Evolutionary conservation across 2,329 filamentous ascomycete genomes (phyloP).

Genomic region (Mollisiaceae sp.): DNA sequence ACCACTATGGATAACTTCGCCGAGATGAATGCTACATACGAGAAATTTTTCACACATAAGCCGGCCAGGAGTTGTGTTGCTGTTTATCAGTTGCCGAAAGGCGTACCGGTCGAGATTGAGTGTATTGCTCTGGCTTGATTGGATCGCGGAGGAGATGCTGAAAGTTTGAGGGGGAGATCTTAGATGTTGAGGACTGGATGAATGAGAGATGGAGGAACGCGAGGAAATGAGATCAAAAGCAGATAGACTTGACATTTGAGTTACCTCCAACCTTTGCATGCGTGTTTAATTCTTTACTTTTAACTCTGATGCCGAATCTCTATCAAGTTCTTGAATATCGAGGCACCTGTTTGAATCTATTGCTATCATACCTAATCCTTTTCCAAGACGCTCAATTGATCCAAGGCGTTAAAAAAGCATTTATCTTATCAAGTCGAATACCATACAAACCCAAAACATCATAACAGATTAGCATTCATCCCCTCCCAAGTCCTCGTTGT

Average conservation of each 20-base stretch:
- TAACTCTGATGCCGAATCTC: neutral
- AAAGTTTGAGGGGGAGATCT: neutral
- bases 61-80: conserved; percentile 91
- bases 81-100: conserved; percentile 87
- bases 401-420: too few relatives aligned
- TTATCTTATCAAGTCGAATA: too few relatives aligned
- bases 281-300: neutral
- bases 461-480: too few relatives aligned
- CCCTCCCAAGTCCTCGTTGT: too few relatives aligned
- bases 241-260: neutral
- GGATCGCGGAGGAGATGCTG: neutral
- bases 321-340: neutral
- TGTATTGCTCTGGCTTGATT: conserved; percentile 73
- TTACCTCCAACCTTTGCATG: neutral
- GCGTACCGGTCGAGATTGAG: conserved; percentile 90
- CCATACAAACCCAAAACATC: too few relatives aligned
- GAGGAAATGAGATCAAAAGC: neutral
- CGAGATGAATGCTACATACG: conserved; percentile 60
- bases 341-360: neutral
- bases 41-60: conserved; percentile 75
- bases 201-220: neutral
- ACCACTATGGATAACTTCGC: conserved; percentile 69
- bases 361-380: neutral
- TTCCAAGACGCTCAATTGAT: too few relatives aligned
- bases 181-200: conserved; percentile 9